Base-by-base conservation (phyloP, 192 early-diverging fungal species). In the Coemansia sp. region DNA sequence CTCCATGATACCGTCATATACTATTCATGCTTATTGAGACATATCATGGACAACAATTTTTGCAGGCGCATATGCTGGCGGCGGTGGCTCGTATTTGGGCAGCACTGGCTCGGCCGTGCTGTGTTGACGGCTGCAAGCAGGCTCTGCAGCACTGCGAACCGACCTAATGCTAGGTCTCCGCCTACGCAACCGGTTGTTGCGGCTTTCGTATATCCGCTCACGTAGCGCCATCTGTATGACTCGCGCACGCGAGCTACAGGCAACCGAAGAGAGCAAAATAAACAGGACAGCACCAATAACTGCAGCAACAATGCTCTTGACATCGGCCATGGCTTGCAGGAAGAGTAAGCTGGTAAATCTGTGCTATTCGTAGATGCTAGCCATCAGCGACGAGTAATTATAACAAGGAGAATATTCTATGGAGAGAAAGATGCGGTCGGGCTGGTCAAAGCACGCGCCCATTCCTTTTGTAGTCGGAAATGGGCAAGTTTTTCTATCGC, bases 1-100 rank as follows among this genome's bases (percentile, higher is more conserved):
- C 21, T 7, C 21, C 29, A 59, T 27, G 17, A 2, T 2, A 17
- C 26, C 14, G 29, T 10, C 16, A 56, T n/a, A 5, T 14, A 12
- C 8, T 49, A 17, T 19, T n/a, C 54, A 35, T 14, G 23, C 51
- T 9, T 2, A 26, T 9, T 26, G 16, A 5, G 27, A 3, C 19
- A 39, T 12, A 55, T 37, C 25, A 17, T 27, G 23, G 9, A 47
- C 55, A 14, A 23, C 23, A 17, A 50, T n/a, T 26, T 69, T 71
- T 71, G 56, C 51, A 19, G 59, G 52, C 21, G 54, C 23, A 49
- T 74, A 74, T 6, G 62, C 72, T 21, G 72, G 72, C 35, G 72
- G 72, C 8, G 72, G 72, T 6, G 72, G 62, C 54, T 74, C 72
- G 59, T 74, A 74, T 17, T 56, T 53, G n/a, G 72, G 72, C 45